Conservation (phyloP, 2,329 filamentous ascomycete species). For the Venturia nashicola region DNA sequence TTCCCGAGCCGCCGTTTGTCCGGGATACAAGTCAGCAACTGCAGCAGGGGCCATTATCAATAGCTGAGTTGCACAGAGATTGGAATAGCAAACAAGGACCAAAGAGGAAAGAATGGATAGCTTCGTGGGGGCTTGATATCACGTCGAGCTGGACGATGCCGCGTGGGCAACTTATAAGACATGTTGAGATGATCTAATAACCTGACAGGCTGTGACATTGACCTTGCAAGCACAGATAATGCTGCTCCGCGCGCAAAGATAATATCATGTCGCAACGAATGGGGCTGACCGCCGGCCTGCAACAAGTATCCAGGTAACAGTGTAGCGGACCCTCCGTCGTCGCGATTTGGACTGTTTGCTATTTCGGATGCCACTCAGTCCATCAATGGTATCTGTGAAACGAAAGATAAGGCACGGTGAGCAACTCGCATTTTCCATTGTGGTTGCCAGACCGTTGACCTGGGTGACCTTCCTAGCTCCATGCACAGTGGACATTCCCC, state of each 20-base stretch:
- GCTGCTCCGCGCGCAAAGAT: not conserved
- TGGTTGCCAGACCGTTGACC: slow-evolving; percentile 12
- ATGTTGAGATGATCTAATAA: not conserved
- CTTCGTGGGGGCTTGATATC: slow-evolving; percentile 1
- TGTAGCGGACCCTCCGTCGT: not conserved
- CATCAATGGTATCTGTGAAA: slow-evolving; percentile 22
- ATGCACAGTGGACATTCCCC: not conserved
- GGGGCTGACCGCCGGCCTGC: not conserved
- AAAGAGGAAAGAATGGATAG: slow-evolving; percentile 6
- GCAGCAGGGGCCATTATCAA: slow-evolving; percentile 6
- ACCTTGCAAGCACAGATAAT: not conserved
- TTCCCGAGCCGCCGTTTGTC: slow-evolving; percentile 2
- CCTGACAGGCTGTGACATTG: not conserved
- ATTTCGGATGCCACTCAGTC: slow-evolving; percentile 13
- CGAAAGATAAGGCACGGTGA: slow-evolving; percentile 25
- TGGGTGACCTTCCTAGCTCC: not conserved
- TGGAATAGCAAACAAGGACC: not conserved
- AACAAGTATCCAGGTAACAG: not conserved
- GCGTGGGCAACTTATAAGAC: slow-evolving; percentile 2
- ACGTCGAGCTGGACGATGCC: not conserved
- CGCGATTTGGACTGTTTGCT: slow-evolving; percentile 11
- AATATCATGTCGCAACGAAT: not conserved
- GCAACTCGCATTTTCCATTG: slow-evolving; percentile 13
- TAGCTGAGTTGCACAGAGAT: not conserved
- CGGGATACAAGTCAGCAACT: slow-evolving; percentile 2